These are phyloP conservation scores for Allium cepa DNA, from an alignment of 106 monocot species.

Conservation along the genomic window DNA sequence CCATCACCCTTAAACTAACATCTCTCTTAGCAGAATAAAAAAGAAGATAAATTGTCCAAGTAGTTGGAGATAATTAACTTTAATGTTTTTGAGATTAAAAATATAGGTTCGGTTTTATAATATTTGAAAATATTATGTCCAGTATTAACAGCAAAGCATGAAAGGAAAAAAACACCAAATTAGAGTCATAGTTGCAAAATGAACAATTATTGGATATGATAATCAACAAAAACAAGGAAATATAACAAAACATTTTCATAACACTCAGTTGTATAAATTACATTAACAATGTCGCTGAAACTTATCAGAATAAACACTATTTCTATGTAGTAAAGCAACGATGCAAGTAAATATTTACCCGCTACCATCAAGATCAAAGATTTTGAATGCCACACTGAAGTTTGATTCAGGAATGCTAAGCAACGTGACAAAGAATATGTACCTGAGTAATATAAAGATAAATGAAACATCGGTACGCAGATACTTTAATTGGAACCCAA, in stretches of 20 bases:
- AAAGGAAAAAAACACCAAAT: too few relatives aligned
- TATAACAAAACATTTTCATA: neutral
- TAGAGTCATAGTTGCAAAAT: too few relatives aligned
- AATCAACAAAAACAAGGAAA: neutral
- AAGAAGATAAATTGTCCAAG: too few relatives aligned
- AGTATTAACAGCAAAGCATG: too few relatives aligned
- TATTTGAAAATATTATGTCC: too few relatives aligned
- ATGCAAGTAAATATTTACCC: conserved; percentile 38
- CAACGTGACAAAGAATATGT: conserved; percentile 94
- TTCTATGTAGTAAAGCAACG: neutral
- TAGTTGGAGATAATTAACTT: too few relatives aligned
- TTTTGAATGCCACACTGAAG: conserved; percentile 90
- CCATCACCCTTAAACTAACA: too few relatives aligned
- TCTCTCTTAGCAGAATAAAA: too few relatives aligned
- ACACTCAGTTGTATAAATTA: neutral
- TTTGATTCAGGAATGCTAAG: conserved; percentile 94
- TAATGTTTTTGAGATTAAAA: too few relatives aligned
- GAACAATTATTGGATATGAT: neutral
- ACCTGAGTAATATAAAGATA: conserved; percentile 36
- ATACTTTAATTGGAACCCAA: too few relatives aligned
- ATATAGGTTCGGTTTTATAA: too few relatives aligned
- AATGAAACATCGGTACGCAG: neutral
- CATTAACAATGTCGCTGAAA: neutral
- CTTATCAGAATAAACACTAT: neutral
- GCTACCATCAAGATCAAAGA: conserved; percentile 80